Conservation (phyloP, 495 filamentous ascomycete species). For the Tuber magnatum region DNA sequence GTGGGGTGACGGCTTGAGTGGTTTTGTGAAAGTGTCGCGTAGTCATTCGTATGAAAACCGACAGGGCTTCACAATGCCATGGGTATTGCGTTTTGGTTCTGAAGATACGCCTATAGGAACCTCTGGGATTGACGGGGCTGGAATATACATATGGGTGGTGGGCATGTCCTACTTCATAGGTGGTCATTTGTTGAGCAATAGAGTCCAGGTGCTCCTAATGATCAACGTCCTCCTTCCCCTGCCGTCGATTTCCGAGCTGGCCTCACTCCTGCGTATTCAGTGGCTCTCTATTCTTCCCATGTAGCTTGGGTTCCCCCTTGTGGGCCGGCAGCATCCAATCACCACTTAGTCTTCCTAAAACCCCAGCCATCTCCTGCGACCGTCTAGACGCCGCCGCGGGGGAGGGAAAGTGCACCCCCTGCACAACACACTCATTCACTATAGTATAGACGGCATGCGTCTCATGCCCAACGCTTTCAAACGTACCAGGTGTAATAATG, state of each 20-base stretch:
- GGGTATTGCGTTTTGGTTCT: neutral
- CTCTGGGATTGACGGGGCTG: neutral
- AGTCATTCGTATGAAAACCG: neutral
- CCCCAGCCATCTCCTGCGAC: no score
- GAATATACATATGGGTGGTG: neutral
- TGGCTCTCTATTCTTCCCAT: no score
- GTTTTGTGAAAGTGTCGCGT: neutral
- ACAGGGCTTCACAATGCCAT: neutral
- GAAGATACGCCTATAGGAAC: neutral
- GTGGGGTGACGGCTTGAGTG: neutral
- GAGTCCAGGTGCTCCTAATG: constrained; percentile 41
- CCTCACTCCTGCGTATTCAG: no score
- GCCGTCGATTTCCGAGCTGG: no score
- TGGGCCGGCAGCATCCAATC: no score
- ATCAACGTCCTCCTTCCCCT: constrained; percentile 39
- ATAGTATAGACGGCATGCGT: no score
- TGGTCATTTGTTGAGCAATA: neutral
- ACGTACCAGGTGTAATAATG: constrained; percentile 65
- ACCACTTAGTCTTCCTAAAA: no score
- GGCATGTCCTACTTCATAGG: neutral
- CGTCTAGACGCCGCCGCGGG: no score
- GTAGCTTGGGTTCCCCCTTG: no score
- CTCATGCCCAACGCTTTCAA: no score
- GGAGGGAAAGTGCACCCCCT: constrained; percentile 47
- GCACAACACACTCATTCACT: no score